Base-by-base conservation (phyloP, 257 asterid species). In the Nyctanthes arbortristis region DNA sequence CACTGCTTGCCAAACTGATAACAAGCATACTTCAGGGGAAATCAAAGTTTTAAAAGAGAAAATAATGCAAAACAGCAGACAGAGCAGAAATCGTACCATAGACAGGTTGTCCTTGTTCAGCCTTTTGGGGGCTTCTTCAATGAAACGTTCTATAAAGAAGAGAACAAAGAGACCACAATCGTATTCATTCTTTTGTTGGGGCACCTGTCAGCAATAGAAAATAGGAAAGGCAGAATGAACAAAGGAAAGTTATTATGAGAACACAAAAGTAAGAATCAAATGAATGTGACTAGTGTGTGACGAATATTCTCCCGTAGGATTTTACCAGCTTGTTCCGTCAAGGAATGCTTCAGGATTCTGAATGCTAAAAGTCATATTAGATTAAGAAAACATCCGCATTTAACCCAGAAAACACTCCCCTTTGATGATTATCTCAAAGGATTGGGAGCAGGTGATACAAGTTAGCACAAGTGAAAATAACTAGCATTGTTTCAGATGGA, bases 151-250 rank as follows among this genome's bases (percentile, higher is more conserved):
- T 73, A 91, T 91, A 70, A 85, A 94, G 86, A 72, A 86, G 40
- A 94, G 96, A 81, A 91, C 97, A 61, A 94, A 94, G 33, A 90
- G 75, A 54, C 99, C 99, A 75, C 99, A 94, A 59, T 94, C 99
- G 58, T 84, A 88, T 2, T 84, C 95, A 67, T 94, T 94, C 63
- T 61, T 81, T 68, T 94, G 99, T 69, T 77, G 96, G 14, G 99
- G 99, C 27, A 94, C 99, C 99, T 93, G 87, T 69, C 74, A 71
- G 63, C 27, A 39, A 49, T 47, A 32, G 11, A 4, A 56, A 57
- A 37, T 18, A 47, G 69, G 56, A 67, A 43, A 63, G 40, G 31
- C 56, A 58, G 58, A 34, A 25, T 65, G 52, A 60, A 37, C 22
- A 69, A 74, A 29, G 57, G 28, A 52, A 57, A 55, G 66, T n/a